Evolutionary conservation across 148 eudicot genomes (phyloP), one percentile per base, ranked within the genome.

Genomic region (Rhododendron vialii): DNA sequence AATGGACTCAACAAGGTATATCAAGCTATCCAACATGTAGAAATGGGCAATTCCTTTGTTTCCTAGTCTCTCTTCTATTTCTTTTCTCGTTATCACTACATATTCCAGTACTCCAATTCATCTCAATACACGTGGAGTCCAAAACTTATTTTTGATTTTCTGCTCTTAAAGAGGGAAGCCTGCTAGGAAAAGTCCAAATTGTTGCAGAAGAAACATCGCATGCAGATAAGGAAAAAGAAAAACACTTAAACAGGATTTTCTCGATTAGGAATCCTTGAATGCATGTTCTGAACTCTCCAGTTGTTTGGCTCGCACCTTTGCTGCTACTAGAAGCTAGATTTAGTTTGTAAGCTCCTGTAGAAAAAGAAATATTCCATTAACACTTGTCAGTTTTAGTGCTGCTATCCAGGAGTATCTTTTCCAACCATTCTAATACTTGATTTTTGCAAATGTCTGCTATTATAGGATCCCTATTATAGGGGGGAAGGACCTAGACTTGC

Each of bases 391-490:
- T 73, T 81, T 26, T 35, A 13, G 11, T 53, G 14, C 20, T 51
- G 55, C 43, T 71, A 28, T 41, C 28, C 36, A 55, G 71, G 55
- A 59, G 26, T 35, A 9, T 13, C 45, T 61, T 78, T 51, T 77
- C 26, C 83, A 24, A 9, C 75, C 14, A 10, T 15, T 84, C 80
- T 69, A 48, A 38, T 33, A 61, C 24, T 50, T 45, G 78, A 30
- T 82, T 83, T 55, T 26, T 30, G 28, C 57, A 24, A 14, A 61
- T 48, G 77, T 75, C 7, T 90, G 81, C 59, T 87, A 69, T 86
- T 87, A 65, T 84, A 95, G 99, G 99, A 89, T 97, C 81, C 99
- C 98, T 8, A 90, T 94, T 86, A 93, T 97, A 38, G 99, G 98
- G 5, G 99, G 99, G 82, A 92, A 84, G 88, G 96, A 93, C 57